These are phyloP conservation scores for Candida verbasci DNA, from an alignment of 805 yeast species.

Conservation along the genomic window DNA sequence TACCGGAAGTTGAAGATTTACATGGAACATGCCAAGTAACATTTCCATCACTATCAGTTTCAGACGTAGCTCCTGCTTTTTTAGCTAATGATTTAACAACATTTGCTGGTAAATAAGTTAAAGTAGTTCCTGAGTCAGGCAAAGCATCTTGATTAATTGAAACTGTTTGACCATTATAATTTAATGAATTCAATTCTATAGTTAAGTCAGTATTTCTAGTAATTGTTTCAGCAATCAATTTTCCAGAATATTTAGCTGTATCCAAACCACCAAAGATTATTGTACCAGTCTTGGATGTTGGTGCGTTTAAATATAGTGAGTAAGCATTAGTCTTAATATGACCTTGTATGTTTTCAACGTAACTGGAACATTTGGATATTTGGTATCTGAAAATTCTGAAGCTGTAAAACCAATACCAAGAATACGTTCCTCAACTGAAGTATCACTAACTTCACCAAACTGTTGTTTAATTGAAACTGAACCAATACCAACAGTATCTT, in stretches of 20 bases:
- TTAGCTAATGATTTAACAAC: slow-evolving; percentile 10
- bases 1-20: slow-evolving; percentile 14
- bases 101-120: slow-evolving; percentile 38
- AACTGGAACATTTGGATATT: slow-evolving; percentile 24
- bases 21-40: too few relatives aligned
- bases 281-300: slow-evolving; percentile 17
- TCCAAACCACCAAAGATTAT: slow-evolving; percentile 33
- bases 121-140: slow-evolving; percentile 34
- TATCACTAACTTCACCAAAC: slow-evolving; percentile 15
- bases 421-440: slow-evolving; percentile 11
- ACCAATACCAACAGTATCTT: slow-evolving; percentile 12
- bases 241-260: slow-evolving; percentile 21
- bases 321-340: slow-evolving; percentile 30
- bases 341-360: slow-evolving; percentile 29
- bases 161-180: slow-evolving; percentile 13
- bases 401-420: slow-evolving; percentile 33
- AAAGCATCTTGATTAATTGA: slow-evolving; percentile 20
- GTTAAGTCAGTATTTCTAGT: slow-evolving; percentile 20
- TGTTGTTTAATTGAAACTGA: slow-evolving; percentile 11
- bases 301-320: slow-evolving; percentile 29
- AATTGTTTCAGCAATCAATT: slow-evolving; percentile 10
- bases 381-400: slow-evolving; percentile 47
- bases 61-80: too few relatives aligned
- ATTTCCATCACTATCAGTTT: too few relatives aligned
- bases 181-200: slow-evolving; percentile 40